A percentile compares a stretch with the other conserved stretches of the same genome.
phyloP scores from a whole-genome alignment of 768 basidiomycete genomes.

The Suillus subaureus region DNA sequence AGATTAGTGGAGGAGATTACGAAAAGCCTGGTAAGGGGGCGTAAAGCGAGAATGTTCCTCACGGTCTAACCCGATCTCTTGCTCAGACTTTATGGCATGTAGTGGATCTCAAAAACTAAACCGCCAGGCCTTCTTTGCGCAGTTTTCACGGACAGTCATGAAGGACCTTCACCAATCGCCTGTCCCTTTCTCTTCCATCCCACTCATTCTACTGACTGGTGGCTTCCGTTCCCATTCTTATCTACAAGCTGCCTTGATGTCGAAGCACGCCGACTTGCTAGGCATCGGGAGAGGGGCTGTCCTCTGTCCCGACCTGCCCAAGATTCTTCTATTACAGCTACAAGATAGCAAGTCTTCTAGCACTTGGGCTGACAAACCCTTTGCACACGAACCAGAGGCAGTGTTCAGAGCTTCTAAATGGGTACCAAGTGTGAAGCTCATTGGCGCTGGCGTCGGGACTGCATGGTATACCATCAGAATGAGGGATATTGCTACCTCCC shows the following conservation, averaged over 20 bases:
- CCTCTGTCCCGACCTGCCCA: slow-evolving; percentile 62
- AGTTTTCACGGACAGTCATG: slow-evolving; percentile 62
- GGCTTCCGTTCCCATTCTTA: slow-evolving; percentile 66
- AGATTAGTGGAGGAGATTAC: slow-evolving; percentile 88
- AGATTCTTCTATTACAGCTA: slow-evolving; percentile 29
- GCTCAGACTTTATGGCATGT: slow-evolving; percentile 46
- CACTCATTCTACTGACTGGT: slow-evolving; percentile 80
- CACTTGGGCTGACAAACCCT: slow-evolving; percentile 32
- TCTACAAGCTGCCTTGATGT: slow-evolving; percentile 52
- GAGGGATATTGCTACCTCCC: slow-evolving; percentile 44
- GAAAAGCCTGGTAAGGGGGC: slow-evolving; percentile 63
- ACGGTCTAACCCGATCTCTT: slow-evolving; percentile 2
- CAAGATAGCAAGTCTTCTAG: slow-evolving; percentile 1
- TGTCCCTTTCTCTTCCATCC: slow-evolving; percentile 33
- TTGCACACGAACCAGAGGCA: slow-evolving; percentile 42
- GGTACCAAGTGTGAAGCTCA: slow-evolving; percentile 53
- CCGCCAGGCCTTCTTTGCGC: slow-evolving; percentile 75
- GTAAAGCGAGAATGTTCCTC: slow-evolving; percentile 19
- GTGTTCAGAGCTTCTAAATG: slow-evolving; percentile 19
- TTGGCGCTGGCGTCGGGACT: slow-evolving; percentile 64
- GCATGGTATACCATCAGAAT: slow-evolving; percentile 73
- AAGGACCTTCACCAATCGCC: slow-evolving; percentile 24
- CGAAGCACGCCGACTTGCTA: slow-evolving; percentile 68
- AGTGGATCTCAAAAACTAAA: slow-evolving; percentile 27
- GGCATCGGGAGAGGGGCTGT: slow-evolving; percentile 76